Evolutionary conservation across 805 yeast species (phyloP), one percentile per base, ranked within the genome.

Genomic region (Zygosaccharomyces rouxii): DNA sequence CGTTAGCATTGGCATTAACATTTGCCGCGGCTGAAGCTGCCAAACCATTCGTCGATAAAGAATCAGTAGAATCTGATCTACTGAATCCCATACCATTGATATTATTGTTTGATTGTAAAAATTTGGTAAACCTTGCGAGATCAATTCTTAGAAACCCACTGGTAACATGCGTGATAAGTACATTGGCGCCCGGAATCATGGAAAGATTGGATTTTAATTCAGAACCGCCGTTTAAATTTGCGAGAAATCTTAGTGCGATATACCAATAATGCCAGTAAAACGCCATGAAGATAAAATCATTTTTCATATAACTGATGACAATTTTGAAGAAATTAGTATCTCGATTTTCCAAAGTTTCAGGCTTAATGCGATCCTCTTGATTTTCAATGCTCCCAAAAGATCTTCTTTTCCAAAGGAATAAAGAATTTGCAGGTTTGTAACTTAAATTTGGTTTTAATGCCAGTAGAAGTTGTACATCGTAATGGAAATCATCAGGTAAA

Each of bases 181-280:
- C 48, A 10, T 30, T 19, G 6, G 56, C 51, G 0, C 65, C 65
- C 0, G 64, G 61, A 30, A 58, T 43, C 38, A 30, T 38, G 40
- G 48, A 42, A 14, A 51, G 25, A 21, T 41, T 37, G 9, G 45
- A 13, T 21, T 41, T 48, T 19, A 39, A n/a, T 10, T 50, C 46
- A 7, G 39, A 21, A 25, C 30, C 29, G 23, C 40, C 16, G n/a
- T 47, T 38, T 1, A 14, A 16, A 18, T 42, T 18, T 10, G 53
- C 29, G 11, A 51, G 38, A 13, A 31, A 46, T 6, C 47, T 48
- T 16, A 60, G 38, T 10, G 59, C 49, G 13, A 64, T 62, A 37
- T 50, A 52, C 68, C 68, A 65, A 49, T 62, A 65, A 50, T 66
- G 66, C 63, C 64, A 66, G 42, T 62, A 59, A 47, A 66, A 66